Evolutionary conservation across 805 yeast species (phyloP).

Genomic region (Spencermartinsiella europaea): DNA sequence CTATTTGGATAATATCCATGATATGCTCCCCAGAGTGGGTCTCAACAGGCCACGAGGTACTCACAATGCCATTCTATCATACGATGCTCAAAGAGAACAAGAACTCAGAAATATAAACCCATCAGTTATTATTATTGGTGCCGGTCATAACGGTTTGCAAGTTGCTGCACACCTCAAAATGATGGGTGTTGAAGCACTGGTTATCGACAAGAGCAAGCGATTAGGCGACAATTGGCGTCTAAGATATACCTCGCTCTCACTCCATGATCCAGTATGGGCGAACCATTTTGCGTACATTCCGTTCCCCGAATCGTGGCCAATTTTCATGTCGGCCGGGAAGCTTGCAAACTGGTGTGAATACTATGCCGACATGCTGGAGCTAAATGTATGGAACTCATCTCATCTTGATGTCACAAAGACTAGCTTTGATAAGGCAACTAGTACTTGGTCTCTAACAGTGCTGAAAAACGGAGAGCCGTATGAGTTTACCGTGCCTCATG

Average conservation of each 20-base stretch:
- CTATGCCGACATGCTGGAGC: slow-evolving; percentile 39
- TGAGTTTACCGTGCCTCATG: slow-evolving; percentile 28
- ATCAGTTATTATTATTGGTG: slow-evolving; percentile 42
- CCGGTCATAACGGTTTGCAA: slow-evolving; percentile 44
- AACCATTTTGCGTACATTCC: slow-evolving; percentile 39
- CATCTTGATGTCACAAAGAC: slow-evolving; percentile 30
- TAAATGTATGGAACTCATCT: slow-evolving; percentile 35
- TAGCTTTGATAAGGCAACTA: slow-evolving; percentile 8
- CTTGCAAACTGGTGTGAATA: slow-evolving; percentile 41
- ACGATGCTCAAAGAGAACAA: slow-evolving; percentile 11
- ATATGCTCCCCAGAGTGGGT: slow-evolving; percentile 7
- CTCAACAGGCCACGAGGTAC: slow-evolving; percentile 15
- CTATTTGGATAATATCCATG: slow-evolving; percentile 17
- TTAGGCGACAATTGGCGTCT: slow-evolving; percentile 47
- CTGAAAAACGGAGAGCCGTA: slow-evolving; percentile 21
- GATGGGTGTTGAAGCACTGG: slow-evolving; percentile 38
- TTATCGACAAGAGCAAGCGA: slow-evolving; percentile 35
- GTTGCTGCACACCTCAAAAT: slow-evolving; percentile 40
- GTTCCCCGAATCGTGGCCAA: slow-evolving; percentile 40
- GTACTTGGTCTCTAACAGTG: slow-evolving; percentile 35
- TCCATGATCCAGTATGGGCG: slow-evolving; percentile 44
- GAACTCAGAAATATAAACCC: slow-evolving; percentile 30
- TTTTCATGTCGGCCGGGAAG: slow-evolving; percentile 42
- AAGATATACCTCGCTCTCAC: slow-evolving; percentile 40
- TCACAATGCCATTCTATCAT: slow-evolving; percentile 6